Base-by-base conservation (phyloP, 2,329 filamentous ascomycete species). In the Ascochyta pisi region DNA sequence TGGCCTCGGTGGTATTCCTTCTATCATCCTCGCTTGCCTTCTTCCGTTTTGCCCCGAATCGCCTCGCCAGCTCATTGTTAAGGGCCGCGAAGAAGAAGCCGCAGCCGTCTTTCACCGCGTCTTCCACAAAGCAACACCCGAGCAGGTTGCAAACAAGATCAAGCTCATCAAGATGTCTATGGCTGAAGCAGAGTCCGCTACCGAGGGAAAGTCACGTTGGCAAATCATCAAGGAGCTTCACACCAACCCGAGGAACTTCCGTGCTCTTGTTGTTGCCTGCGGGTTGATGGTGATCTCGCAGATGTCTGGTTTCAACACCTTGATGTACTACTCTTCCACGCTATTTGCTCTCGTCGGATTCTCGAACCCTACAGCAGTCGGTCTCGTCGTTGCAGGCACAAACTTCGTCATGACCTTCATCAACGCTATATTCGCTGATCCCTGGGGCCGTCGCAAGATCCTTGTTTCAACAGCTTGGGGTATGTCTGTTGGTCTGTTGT, bases 231-330 rank as follows among this genome's bases (percentile, higher is more conserved):
- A 80, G 65, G 77, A 81, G 61, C 76, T 83, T 23, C 79, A 82
- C 52, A 69, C 72, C 12, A 68, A 76, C 13, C 76, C 78, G 0
- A 63, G 70, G n/a, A 82, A 81, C 52, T 73, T 80, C 42, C 75
- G 81, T 10, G 79, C 80, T 12, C 68, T 82, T 13, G 65, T 81
- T 35, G 70, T 74, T 38, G 81, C 79, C 3, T 83, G 81, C 50
- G 77, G 79, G n/a, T 64, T 83, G n/a, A 83, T 83, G 80, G 81
- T 79, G 16, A 79, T 83, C 38, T 78, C 75, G 13, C 82, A 83
- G 49, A 63, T 81, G n/a, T 72, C 73, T 2, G 79, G 79, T 3
- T 81, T 81, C 68, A 81, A 81, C 58, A 74, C 71, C 5, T 67
- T 81, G 6, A 78, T 78, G 76, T 80, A 80, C 67, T 80, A 79